These are phyloP conservation scores for Leptomonas seymouri DNA, from an alignment of 208 protist genomes.

Conservation along the genomic window DNA sequence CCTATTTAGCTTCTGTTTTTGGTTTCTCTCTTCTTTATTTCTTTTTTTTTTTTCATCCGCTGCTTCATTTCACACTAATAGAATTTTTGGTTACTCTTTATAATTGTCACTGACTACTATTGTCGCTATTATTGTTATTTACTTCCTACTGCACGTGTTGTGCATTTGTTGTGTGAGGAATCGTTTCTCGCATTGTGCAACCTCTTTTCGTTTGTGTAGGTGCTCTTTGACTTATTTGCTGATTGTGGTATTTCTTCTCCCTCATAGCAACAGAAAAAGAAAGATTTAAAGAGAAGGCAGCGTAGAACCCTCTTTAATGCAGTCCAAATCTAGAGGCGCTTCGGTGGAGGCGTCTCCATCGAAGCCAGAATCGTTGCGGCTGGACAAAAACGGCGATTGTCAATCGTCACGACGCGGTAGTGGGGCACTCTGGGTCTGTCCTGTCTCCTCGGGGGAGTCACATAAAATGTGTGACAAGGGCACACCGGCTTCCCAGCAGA, in stretches of 20 bases:
- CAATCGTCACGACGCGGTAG: conserved; percentile 3
- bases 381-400: neutral
- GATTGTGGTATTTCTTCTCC: neutral
- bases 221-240: neutral
- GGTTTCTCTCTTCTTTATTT: conserved; percentile 1
- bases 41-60: conserved; percentile 15
- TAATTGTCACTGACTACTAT: no score
- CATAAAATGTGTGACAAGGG: neutral
- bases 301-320: conserved; percentile 5
- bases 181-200: no score
- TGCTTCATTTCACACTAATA: no score
- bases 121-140: no score
- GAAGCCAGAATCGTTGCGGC: neutral
- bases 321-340: conserved; percentile 3
- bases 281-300: neutral
- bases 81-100: no score
- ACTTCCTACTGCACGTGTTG: neutral
- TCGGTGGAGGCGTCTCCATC: neutral
- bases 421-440: conserved; percentile 1
- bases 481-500: neutral
- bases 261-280: neutral
- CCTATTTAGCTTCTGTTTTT: conserved; percentile 2
- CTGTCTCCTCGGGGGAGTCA: conserved; percentile 12
- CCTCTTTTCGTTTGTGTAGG: neutral
- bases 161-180: neutral